phyloP scores from a whole-genome alignment of 2,329 filamentous ascomycete genomes.

The Plenodomus tracheiphilus region DNA sequence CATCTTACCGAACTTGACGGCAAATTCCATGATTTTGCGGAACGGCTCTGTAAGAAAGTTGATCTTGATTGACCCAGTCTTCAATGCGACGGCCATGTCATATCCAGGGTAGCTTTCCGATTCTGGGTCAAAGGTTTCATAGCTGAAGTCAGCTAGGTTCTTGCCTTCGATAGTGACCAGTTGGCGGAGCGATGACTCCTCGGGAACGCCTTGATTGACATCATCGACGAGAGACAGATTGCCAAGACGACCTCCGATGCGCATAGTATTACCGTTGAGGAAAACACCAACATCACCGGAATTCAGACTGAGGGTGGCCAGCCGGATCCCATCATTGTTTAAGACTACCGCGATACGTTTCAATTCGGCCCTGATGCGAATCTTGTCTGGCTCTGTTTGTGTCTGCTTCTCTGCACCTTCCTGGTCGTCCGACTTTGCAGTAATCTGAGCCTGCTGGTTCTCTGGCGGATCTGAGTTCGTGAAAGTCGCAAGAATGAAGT shows the following conservation, averaged over 20 bases:
- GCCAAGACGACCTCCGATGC: slow-evolving; percentile 82
- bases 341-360: slow-evolving; percentile 93
- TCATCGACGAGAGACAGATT: slow-evolving; percentile 90
- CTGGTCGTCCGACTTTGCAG: slow-evolving; percentile 37
- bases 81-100: slow-evolving; percentile 85
- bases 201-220: slow-evolving; percentile 84
- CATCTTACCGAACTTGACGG: slow-evolving; percentile 99
- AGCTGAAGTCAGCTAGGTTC: slow-evolving; percentile 94
- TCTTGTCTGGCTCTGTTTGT: slow-evolving; percentile 66
- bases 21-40: slow-evolving; percentile 95
- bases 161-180: slow-evolving; percentile 94
- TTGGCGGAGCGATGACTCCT: slow-evolving; percentile 78
- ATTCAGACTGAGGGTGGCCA: slow-evolving; percentile 90
- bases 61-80: slow-evolving; percentile 92
- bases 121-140: slow-evolving; percentile 86
- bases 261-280: slow-evolving; percentile 82
- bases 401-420: slow-evolving; percentile 44
- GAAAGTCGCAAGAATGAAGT: slow-evolving; percentile 94
- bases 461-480: slow-evolving; percentile 62
- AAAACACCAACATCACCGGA: slow-evolving; percentile 92
- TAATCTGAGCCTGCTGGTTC: slow-evolving; percentile 37
- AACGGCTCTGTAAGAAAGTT: slow-evolving; percentile 98
- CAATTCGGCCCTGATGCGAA: slow-evolving; percentile 89
- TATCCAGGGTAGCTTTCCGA: slow-evolving; percentile 86
- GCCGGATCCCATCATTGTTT: slow-evolving; percentile 94